Evolutionary conservation across 2,329 filamentous ascomycete genomes (phyloP).

Genomic region (Bretziella fagacearum): DNA sequence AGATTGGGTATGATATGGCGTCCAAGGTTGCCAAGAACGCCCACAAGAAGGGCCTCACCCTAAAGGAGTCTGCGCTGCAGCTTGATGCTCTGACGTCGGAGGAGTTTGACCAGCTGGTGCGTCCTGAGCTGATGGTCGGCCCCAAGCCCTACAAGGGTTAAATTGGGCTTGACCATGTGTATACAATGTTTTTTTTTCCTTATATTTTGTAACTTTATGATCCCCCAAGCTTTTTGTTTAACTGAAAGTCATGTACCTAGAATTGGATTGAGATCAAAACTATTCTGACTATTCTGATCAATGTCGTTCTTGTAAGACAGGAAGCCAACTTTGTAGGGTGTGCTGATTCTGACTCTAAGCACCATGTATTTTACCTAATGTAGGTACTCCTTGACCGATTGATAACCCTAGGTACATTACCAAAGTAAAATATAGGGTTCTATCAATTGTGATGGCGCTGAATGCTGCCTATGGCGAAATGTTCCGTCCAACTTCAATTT

Average conservation of each 20-base stretch:
- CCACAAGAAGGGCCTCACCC: constrained; percentile 90
- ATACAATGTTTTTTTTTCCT: constrained; percentile 6
- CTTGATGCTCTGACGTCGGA: constrained; percentile 73
- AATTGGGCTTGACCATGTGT: constrained; percentile 11
- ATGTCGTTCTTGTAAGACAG: too few relatives aligned
- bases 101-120: constrained; percentile 80
- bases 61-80: constrained; percentile 90
- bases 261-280: neutral
- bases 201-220: constrained; percentile 8
- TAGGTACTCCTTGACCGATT: too few relatives aligned
- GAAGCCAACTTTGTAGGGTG: too few relatives aligned
- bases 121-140: constrained; percentile 87
- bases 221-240: neutral
- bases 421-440: too few relatives aligned
- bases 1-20: constrained; percentile 95
- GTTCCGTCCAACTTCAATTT: too few relatives aligned
- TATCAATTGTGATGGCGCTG: too few relatives aligned
- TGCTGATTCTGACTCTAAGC: too few relatives aligned
- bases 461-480: too few relatives aligned
- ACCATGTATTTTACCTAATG: too few relatives aligned
- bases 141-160: constrained; percentile 48
- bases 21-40: constrained; percentile 97
- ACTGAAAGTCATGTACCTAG: neutral
- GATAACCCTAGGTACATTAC: too few relatives aligned
- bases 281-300: neutral